Evolutionary conservation across 2,329 filamentous ascomycete species (phyloP), one percentile per base, ranked within the genome.

Genomic region (Neonectria magnoliae): DNA sequence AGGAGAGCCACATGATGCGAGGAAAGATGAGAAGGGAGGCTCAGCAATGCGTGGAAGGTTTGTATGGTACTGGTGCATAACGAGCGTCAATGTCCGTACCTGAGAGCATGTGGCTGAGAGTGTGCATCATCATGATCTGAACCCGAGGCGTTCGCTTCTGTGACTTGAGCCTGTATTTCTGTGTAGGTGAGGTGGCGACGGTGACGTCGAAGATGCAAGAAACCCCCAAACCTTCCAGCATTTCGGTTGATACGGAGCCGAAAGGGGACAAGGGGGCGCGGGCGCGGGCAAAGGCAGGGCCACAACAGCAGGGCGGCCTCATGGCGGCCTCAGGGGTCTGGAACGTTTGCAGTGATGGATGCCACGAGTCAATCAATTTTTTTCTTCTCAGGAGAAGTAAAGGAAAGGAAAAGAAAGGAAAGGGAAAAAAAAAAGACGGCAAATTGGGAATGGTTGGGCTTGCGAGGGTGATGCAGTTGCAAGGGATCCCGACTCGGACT

Each of bases 311-410:
- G 31, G 59, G 53, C 45, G 36, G 42, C 59, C 33, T 56, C 59
- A 31, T 57, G 51, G 59, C 53, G 20, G 53, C 53, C 53, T 52
- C 52, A 57, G 53, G 59, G 59, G 59, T 52, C 38, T 52, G 53
- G 50, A 60, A 51, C 57, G 45, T 38, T 36, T 45, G 20, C 48
- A 2, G 36, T 33, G 52, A 53, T 62, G 59, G 52, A 53, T 62
- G 59, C 52, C 45, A 52, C 59, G 59, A 62, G 36, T 44, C 53
- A 62, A 45, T 16, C 29, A n/a, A 3, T 14, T 29, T 10, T n/a
- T 5, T 22, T 25, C n/a, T n/a, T n/a, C n/a, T n/a, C 45, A 3
- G n/a, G 1, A n/a, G 14, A n/a, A 6, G 18, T 10, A 18, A 20
- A n/a, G 9, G 9, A 9, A 16, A 42, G 11, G 51, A 27, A n/a